These are phyloP conservation scores for Xerocomus spinulosus DNA, from an alignment of 768 basidiomycete species.

Conservation along the genomic window DNA sequence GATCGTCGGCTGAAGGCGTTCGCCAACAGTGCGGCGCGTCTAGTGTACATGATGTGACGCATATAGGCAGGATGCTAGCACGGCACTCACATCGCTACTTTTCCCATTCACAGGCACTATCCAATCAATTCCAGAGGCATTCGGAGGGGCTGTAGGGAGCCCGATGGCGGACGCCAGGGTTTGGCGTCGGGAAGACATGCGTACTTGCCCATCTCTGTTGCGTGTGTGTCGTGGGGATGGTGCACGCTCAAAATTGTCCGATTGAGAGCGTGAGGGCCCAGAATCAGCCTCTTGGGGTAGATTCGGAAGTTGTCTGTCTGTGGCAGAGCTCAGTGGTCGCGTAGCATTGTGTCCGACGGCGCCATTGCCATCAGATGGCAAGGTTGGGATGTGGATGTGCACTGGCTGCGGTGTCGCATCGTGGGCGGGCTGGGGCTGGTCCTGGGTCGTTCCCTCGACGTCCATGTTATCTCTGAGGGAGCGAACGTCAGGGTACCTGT, in stretches of 20 bases:
- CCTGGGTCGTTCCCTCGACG: background rate
- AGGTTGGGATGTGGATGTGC: background rate
- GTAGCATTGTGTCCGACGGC: background rate
- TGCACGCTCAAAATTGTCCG: conserved; percentile 3
- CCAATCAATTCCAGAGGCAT: conserved; percentile 17
- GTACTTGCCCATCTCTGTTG: conserved; percentile 16
- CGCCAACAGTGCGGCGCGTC: conserved; percentile 39
- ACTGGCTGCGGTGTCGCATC: background rate
- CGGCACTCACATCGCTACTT: conserved; percentile 12
- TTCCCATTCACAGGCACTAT: conserved; percentile 26
- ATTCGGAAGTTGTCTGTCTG: conserved; percentile 9
- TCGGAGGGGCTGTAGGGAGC: background rate
- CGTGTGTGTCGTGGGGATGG: conserved; percentile 6
- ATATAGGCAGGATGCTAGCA: background rate
- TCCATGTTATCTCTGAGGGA: conserved; percentile 15
- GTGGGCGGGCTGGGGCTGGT: background rate
- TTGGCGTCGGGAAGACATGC: conserved; percentile 9
- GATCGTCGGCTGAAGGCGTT: conserved; percentile 54
- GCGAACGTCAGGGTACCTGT: background rate
- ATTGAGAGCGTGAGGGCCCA: background rate
- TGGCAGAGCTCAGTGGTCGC: conserved; percentile 1
- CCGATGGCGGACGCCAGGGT: background rate
- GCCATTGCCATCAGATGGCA: background rate
- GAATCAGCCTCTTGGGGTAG: conserved; percentile 5
- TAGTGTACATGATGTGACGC: background rate